phyloP scores from a whole-genome alignment of 306 rosid genomes.

The Ceratonia siliqua region DNA sequence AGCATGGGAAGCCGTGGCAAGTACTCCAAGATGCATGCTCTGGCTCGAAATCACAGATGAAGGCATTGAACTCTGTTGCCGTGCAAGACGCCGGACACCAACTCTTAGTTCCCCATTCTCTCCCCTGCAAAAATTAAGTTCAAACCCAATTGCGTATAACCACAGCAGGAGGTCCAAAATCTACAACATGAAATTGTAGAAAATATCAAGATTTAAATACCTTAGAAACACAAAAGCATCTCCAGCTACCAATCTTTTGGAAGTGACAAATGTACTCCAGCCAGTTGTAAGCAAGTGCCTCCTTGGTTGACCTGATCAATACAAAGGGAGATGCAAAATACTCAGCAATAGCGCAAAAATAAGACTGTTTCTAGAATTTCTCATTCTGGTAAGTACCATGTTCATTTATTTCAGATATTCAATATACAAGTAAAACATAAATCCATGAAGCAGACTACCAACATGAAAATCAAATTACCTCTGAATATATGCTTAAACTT shows the following conservation, averaged over 20 bases:
- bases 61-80: conserved; percentile 66
- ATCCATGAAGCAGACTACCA: not conserved
- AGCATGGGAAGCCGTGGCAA: conserved; percentile 87
- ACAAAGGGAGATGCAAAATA: conserved; percentile 3
- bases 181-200: not conserved
- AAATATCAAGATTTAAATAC: conserved; percentile 21
- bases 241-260: conserved; percentile 77
- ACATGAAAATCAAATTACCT: conserved; percentile 50
- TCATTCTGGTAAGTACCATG: not conserved
- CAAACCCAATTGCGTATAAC: not conserved
- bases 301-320: conserved; percentile 66
- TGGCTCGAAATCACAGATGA: conserved; percentile 86
- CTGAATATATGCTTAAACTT: conserved; percentile 78
- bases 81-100: conserved; percentile 69
- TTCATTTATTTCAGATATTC: not conserved
- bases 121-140: conserved; percentile 48
- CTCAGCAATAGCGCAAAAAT: not conserved
- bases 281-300: conserved; percentile 91
- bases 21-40: conserved; percentile 86
- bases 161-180: not conserved
- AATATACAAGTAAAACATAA: not conserved
- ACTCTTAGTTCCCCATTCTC: conserved; percentile 64
- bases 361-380: not conserved
- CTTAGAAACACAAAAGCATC: conserved; percentile 82
- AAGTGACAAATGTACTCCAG: conserved; percentile 87